A percentile compares a stretch with the other conserved stretches of the same genome.
Evolutionary conservation across 2,329 filamentous ascomycete species (phyloP).

Genomic region (Moelleriella libera): DNA sequence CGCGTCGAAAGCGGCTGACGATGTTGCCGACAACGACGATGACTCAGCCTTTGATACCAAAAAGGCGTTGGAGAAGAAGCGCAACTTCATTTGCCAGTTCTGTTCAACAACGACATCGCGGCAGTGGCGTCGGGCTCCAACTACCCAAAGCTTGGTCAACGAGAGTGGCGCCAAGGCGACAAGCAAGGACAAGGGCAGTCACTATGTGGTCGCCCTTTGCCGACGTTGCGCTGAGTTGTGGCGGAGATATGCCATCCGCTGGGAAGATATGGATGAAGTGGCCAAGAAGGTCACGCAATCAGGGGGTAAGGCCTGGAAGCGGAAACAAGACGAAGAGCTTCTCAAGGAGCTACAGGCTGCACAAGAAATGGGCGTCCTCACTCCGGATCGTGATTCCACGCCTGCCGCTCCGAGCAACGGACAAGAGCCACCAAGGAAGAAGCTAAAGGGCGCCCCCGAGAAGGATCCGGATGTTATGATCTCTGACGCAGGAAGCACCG

Average conservation of each 20-base stretch:
- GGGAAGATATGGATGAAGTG: slow-evolving; percentile 86
- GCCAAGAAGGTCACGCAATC: slow-evolving; percentile 72
- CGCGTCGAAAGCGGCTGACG: slow-evolving; percentile 68
- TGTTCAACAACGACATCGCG: slow-evolving; percentile 67
- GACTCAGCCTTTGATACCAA: slow-evolving; percentile 91
- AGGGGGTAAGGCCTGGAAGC: slow-evolving; percentile 72
- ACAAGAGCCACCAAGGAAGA: slow-evolving; percentile 48
- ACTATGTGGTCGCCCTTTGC: slow-evolving; percentile 72
- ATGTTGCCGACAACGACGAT: slow-evolving; percentile 82
- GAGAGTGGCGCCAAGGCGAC: slow-evolving; percentile 42
- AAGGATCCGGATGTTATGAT: slow-evolving; percentile 32
- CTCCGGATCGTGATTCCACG: slow-evolving; percentile 27
- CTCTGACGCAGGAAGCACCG: slow-evolving; percentile 29
- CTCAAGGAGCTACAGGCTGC: slow-evolving; percentile 56
- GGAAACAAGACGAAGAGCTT: slow-evolving; percentile 83
- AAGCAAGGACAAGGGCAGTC: slow-evolving; percentile 63
- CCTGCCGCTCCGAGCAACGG: slow-evolving; percentile 15
- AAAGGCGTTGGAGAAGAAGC: slow-evolving; percentile 68
- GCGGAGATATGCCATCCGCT: slow-evolving; percentile 91
- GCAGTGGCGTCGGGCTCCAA: slow-evolving; percentile 85
- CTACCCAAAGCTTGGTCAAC: slow-evolving; percentile 54
- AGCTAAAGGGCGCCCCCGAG: slow-evolving; percentile 42
- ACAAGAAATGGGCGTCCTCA: slow-evolving; percentile 39
- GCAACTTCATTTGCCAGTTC: slow-evolving; percentile 86
- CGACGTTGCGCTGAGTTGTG: slow-evolving; percentile 83